Evolutionary conservation across 106 monocot genomes (phyloP).

Genomic region (Acorus calamus): DNA sequence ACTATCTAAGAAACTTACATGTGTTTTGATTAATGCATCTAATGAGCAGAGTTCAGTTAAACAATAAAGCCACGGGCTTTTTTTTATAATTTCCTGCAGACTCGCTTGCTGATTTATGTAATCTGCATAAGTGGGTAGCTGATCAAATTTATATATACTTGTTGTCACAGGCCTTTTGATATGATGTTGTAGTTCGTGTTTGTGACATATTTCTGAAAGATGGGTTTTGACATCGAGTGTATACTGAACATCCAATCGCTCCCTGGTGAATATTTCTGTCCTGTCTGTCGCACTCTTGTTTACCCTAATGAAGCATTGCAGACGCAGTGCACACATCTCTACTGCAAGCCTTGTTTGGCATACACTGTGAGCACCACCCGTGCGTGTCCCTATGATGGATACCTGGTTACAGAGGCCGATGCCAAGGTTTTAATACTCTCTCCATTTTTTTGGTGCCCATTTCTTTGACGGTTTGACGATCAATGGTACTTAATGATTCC

Average conservation of each 20-base stretch:
- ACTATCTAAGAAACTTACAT: too few relatives aligned
- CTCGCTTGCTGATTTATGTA: too few relatives aligned
- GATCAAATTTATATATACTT: too few relatives aligned
- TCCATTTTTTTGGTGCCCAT: background rate
- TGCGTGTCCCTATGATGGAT: constrained; percentile 95
- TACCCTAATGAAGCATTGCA: constrained; percentile 87
- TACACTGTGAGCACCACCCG: constrained; percentile 81
- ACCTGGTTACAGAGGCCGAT: constrained; percentile 82
- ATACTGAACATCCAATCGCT: constrained; percentile 80
- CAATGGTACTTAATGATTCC: background rate
- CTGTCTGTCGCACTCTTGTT: constrained; percentile 87
- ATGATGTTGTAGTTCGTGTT: too few relatives aligned
- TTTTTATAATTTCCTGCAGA: too few relatives aligned
- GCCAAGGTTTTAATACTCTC: constrained; percentile 52
- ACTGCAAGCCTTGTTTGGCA: constrained; percentile 87
- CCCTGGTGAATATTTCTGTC: constrained; percentile 97
- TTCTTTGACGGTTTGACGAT: background rate
- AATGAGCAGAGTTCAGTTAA: too few relatives aligned
- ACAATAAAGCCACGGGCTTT: too few relatives aligned
- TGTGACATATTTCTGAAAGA: constrained; percentile 7
- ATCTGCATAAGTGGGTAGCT: too few relatives aligned
- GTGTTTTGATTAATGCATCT: too few relatives aligned
- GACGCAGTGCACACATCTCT: constrained; percentile 87
- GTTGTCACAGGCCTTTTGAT: too few relatives aligned
- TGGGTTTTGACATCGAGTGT: constrained; percentile 97